Evolutionary conservation across 176 grass and related monocot species (phyloP), one percentile per base, ranked within the genome.

Genomic region (Bothriochloa decipiens): DNA sequence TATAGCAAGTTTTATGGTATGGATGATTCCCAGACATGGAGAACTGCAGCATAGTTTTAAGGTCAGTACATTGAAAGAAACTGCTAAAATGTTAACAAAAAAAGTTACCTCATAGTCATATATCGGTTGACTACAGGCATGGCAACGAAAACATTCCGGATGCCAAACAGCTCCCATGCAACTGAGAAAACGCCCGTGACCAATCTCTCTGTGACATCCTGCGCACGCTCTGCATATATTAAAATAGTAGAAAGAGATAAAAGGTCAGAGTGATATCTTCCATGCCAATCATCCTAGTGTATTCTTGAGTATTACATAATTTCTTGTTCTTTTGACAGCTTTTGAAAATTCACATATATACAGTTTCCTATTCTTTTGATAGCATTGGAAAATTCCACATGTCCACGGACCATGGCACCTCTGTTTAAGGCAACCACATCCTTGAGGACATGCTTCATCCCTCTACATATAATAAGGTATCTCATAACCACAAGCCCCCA

Each of bases 121-220:
- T 82, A 99, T 99, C 11, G 91, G 93, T 74, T 89, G 87, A 85
- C 65, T 88, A 87, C 96, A 99, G 45, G 86, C 85, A 86, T 99
- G 91, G 39, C 96, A 99, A 33, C 91, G 47, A 85, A 99, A 99
- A 87, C 96, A 99, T 67, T 92, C 89, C 5, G 93, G 96, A 86
- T 99, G 96, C 93, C 93, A 99, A 82, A 94, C 83, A 83, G 93
- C 91, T 75, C 88, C 91, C 89, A 94, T 92, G 72, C 91, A 96
- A 83, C 85, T 94, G 82, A 96, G 93, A 90, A 92, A 98, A 71
- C 85, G 88, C 2, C 95, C 89, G 73, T 86, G 84, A 62, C 90
- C 91, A 74, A 98, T 98, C 86, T 95, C 95, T 85, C 60, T 90
- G 36, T 92, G 82, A 86, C 95, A 98, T 84, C 92, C 89, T 67